Conservation (phyloP, 192 early-diverging fungal genomes). For the Podila minutissima region DNA sequence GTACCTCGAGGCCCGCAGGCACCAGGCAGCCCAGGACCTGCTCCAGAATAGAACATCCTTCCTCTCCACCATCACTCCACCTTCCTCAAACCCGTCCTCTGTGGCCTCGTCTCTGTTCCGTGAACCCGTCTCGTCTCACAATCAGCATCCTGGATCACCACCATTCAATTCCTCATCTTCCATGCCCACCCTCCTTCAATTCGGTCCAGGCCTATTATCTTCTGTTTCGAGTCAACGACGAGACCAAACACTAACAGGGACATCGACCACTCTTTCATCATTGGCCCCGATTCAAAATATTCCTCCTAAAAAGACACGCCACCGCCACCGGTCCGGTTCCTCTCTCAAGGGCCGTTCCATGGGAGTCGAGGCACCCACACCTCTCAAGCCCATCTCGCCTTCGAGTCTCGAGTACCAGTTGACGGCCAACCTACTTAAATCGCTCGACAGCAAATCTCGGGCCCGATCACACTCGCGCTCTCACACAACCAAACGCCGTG, state of each 20-base stretch:
- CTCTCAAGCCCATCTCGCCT: constrained; percentile 26
- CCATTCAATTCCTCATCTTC: constrained; percentile 1
- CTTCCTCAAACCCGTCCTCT: constrained; percentile 36
- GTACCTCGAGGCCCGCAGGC: constrained; percentile 34
- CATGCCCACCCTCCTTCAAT: not conserved
- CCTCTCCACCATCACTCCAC: constrained; percentile 53
- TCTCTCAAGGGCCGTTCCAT: not conserved
- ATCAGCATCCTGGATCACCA: not conserved
- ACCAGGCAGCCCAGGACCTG: constrained; percentile 28
- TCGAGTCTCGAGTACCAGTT: constrained; percentile 50
- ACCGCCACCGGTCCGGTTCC: constrained; percentile 5
- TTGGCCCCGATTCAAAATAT: constrained; percentile 1
- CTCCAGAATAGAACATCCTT: constrained; percentile 42
- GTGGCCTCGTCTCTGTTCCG: constrained; percentile 41
- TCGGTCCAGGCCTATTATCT: not conserved
- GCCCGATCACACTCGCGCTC: not conserved
- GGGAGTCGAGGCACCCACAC: not conserved
- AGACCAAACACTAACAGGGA: not conserved
- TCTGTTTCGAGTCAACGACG: not conserved
- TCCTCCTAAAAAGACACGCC: constrained; percentile 6
- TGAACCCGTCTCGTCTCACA: constrained; percentile 6
- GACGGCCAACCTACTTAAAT: constrained; percentile 30
- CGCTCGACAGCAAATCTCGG: constrained; percentile 3
- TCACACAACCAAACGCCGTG: not conserved
- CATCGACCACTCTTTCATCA: not conserved